Percentiles rank a stretch among this genome's conserved stretches.
phyloP scores from a whole-genome alignment of 306 rosid species.

The Glycine tomentella region DNA sequence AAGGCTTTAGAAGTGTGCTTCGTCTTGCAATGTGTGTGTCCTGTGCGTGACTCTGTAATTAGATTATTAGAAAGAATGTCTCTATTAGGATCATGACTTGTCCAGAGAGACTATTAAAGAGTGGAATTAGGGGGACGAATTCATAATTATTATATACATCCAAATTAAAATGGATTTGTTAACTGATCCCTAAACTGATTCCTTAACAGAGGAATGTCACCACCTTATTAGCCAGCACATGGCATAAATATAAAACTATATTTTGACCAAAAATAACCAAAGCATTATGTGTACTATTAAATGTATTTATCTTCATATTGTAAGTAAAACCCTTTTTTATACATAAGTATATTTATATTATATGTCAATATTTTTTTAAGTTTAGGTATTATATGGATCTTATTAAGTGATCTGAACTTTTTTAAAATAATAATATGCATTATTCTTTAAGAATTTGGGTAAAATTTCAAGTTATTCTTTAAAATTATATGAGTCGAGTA shows the following conservation, averaged over 20 bases:
- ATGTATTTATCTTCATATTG: background rate
- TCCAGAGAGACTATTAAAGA: background rate
- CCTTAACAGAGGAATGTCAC: constrained; percentile 71
- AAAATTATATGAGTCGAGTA: background rate
- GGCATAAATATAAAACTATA: constrained; percentile 22
- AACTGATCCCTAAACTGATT: constrained; percentile 96
- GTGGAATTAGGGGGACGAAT: background rate
- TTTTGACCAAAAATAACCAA: background rate
- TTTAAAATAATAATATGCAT: background rate
- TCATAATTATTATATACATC: constrained; percentile 35
- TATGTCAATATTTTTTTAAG: too few relatives aligned
- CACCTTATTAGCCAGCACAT: constrained; percentile 45
- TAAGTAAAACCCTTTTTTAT: background rate
- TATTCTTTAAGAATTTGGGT: background rate
- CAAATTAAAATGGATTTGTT: constrained; percentile 61
- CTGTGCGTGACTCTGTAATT: background rate
- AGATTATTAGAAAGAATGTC: constrained; percentile 48
- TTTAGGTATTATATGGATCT: background rate
- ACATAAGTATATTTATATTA: too few relatives aligned
- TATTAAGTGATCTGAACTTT: background rate
- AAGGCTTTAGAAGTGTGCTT: constrained; percentile 15
- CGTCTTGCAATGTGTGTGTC: constrained; percentile 13
- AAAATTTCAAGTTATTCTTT: background rate
- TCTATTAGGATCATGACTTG: constrained; percentile 33
- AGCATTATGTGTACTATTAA: background rate